phyloP scores from a whole-genome alignment of 106 monocot genomes.

The Agapanthus africanus region DNA sequence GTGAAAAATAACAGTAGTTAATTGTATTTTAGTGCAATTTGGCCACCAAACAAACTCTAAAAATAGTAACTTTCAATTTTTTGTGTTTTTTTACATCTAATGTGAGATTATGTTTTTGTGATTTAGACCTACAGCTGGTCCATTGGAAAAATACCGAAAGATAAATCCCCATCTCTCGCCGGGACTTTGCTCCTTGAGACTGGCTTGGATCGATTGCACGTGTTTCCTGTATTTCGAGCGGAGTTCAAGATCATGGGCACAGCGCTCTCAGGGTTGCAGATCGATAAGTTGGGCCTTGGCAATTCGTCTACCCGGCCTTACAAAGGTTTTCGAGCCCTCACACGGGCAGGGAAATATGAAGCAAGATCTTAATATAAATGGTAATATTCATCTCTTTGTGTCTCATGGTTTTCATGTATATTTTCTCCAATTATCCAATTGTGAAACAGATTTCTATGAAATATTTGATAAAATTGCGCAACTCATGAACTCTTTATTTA shows the following conservation, averaged over 20 bases:
- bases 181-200: conserved; percentile 58
- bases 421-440: no score
- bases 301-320: conserved; percentile 50
- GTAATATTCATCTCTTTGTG: not conserved
- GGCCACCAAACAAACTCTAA: no score
- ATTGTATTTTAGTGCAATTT: no score
- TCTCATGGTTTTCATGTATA: no score
- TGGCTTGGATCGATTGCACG: conserved; percentile 55
- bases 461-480: no score
- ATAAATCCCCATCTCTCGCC: conserved; percentile 64
- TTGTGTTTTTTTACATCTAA: no score
- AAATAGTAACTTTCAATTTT: no score
- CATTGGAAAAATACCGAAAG: conserved; percentile 82
- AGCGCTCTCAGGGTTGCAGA: conserved; percentile 74
- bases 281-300: conserved; percentile 69
- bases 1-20: no score
- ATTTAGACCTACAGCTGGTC: conserved; percentile 71
- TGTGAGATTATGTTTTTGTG: no score
- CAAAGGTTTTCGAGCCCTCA: conserved; percentile 88
- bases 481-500: no score
- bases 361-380: conserved; percentile 53
- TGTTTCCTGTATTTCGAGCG: conserved; percentile 51
- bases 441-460: no score
- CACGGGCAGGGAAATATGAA: conserved; percentile 76
- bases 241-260: conserved; percentile 90